These are phyloP conservation scores for Sugiyamaella mastotermitis DNA, from an alignment of 805 yeast genomes.

Conservation along the genomic window DNA sequence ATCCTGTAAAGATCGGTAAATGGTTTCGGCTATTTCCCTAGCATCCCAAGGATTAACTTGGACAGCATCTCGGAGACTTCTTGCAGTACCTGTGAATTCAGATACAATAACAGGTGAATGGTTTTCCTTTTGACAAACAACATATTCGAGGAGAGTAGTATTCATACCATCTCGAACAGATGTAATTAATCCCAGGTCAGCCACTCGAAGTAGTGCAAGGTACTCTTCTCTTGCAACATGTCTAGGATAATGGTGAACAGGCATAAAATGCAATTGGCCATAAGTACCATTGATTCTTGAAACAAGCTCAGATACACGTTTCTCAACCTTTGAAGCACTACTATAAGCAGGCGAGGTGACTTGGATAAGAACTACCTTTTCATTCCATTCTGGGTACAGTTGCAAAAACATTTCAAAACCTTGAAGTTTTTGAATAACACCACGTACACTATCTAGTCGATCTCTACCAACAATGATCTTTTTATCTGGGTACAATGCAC, in stretches of 20 bases:
- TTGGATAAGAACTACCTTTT: slow-evolving; percentile 81
- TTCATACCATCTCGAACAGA: slow-evolving; percentile 95
- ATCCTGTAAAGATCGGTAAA: slow-evolving; percentile 55
- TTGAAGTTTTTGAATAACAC: slow-evolving; percentile 86
- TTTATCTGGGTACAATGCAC: slow-evolving; percentile 35
- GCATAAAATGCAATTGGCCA: slow-evolving; percentile 77
- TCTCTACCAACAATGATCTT: slow-evolving; percentile 92
- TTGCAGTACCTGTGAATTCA: slow-evolving; percentile 89
- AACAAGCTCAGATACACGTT: slow-evolving; percentile 76
- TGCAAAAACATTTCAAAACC: slow-evolving; percentile 85
- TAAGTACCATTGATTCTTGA: slow-evolving; percentile 76
- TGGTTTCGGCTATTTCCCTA: slow-evolving; percentile 82
- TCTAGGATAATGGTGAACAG: slow-evolving; percentile 90
- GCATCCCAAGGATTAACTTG: slow-evolving; percentile 97
- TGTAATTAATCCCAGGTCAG: slow-evolving; percentile 84
- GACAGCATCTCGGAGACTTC: slow-evolving; percentile 38
- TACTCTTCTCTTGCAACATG: slow-evolving; percentile 85
- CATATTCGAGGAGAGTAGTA: slow-evolving; percentile 89
- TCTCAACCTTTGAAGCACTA: slow-evolving; percentile 59
- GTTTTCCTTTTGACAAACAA: slow-evolving; percentile 63
- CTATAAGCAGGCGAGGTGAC: slow-evolving; percentile 76
- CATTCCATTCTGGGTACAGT: slow-evolving; percentile 89
- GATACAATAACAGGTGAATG: slow-evolving; percentile 76
- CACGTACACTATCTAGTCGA: slow-evolving; percentile 83
- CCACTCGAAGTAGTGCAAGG: slow-evolving; percentile 77